Conservation (phyloP, 306 rosid species). For the Elaeagnus macrophylla region DNA sequence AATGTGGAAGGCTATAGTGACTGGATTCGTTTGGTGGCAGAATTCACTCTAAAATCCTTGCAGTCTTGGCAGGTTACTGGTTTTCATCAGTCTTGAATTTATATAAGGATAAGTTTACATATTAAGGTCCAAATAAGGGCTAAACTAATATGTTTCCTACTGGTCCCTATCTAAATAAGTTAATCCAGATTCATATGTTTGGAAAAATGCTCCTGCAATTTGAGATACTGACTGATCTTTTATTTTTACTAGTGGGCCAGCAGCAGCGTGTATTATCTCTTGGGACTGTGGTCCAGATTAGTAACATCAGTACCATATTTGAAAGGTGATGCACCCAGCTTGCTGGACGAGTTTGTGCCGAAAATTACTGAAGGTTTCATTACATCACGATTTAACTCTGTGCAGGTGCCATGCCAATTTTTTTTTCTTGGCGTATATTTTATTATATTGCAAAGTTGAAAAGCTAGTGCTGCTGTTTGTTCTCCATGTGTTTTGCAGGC, state of each 20-base stretch:
- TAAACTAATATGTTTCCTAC: no score
- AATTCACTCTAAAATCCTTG: conserved; percentile 84
- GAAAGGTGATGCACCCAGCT: conserved; percentile 98
- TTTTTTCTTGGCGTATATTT: conserved; percentile 17
- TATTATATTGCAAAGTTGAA: conserved; percentile 13
- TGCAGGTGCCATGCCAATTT: conserved; percentile 57
- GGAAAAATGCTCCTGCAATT: no score
- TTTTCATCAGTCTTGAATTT: conserved; percentile 9
- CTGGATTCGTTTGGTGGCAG: conserved; percentile 87
- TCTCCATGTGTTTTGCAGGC: conserved; percentile 45
- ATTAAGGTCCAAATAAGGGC: not conserved
- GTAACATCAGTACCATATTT: conserved; percentile 97
- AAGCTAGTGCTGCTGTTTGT: conserved; percentile 8
- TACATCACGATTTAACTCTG: conserved; percentile 89
- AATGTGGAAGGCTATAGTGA: conserved; percentile 86
- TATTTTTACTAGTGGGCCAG: conserved; percentile 85
- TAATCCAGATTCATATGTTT: no score
- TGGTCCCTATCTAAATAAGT: no score
- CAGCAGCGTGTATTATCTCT: conserved; percentile 92
- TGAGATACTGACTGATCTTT: conserved; percentile 27
- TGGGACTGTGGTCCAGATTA: conserved; percentile 98
- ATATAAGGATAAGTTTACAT: not conserved
- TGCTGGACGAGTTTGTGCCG: conserved; percentile 95
- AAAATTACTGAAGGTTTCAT: conserved; percentile 93
- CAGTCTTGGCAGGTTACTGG: conserved; percentile 86